Conservation (phyloP, 2,329 filamentous ascomycete species). For the Diaporthe sp. region DNA sequence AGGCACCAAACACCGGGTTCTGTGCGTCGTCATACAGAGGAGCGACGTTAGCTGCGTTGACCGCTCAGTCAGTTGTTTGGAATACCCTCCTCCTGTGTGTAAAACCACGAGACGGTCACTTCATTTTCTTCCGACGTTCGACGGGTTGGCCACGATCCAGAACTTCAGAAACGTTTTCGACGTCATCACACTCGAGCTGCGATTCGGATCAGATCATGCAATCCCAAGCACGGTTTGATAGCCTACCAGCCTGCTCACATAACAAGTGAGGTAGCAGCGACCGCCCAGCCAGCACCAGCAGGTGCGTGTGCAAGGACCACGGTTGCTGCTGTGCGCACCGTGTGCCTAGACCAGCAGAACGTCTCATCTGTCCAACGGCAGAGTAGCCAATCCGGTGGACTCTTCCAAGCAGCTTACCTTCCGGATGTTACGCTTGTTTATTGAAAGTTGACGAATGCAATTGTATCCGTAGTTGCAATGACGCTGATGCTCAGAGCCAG, state of each 20-base stretch:
- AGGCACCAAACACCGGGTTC: constrained; percentile 11
- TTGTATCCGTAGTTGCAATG: background rate
- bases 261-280: constrained; percentile 1
- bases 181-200: constrained; percentile 29
- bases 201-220: constrained; percentile 34
- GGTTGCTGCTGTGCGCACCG: constrained; percentile 25
- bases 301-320: constrained; percentile 23
- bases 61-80: background rate
- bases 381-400: constrained; percentile 22
- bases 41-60: constrained; percentile 1
- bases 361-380: constrained; percentile 16
- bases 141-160: constrained; percentile 2
- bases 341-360: constrained; percentile 23
- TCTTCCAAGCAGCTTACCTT: constrained; percentile 26
- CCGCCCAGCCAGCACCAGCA: background rate
- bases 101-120: background rate
- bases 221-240: constrained; percentile 15
- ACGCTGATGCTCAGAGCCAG: constrained; percentile 5
- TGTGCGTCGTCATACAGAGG: constrained; percentile 30
- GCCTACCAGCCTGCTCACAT: background rate
- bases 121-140: background rate
- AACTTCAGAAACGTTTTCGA: constrained; percentile 22
- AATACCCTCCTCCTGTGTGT: background rate
- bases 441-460: constrained; percentile 3
- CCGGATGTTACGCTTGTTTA: constrained; percentile 29